Evolutionary conservation across 257 asterid species (phyloP).

Genomic region (Mitragyna speciosa): DNA sequence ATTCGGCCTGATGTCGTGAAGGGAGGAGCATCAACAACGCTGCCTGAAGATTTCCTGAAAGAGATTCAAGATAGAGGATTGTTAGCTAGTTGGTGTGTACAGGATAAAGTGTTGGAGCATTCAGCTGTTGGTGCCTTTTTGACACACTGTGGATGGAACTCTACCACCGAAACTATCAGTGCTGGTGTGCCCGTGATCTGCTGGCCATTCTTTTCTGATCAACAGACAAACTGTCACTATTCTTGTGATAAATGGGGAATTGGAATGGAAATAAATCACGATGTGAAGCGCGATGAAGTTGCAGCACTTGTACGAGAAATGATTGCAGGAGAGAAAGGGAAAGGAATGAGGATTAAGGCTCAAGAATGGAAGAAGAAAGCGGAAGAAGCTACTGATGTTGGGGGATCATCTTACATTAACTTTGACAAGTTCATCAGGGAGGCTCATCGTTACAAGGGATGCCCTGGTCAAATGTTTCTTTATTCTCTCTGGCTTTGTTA

Average conservation of each 20-base stretch:
- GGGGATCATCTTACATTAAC: constrained; percentile 39
- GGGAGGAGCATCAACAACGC: constrained; percentile 27
- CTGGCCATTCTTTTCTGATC: constrained; percentile 64
- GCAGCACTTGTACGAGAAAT: constrained; percentile 36
- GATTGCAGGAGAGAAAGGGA: constrained; percentile 46
- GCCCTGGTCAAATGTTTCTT: not conserved
- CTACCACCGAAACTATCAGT: constrained; percentile 35
- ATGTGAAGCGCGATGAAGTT: constrained; percentile 50
- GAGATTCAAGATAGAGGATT: constrained; percentile 47
- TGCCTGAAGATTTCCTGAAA: constrained; percentile 37
- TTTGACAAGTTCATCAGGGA: constrained; percentile 38
- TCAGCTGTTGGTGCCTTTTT: constrained; percentile 40
- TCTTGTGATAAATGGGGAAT: constrained; percentile 49
- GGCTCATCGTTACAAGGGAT: constrained; percentile 17
- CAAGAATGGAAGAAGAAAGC: constrained; percentile 55
- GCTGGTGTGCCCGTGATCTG: constrained; percentile 48
- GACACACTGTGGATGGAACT: constrained; percentile 65
- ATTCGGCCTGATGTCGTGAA: constrained; percentile 46
- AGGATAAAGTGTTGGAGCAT: constrained; percentile 44
- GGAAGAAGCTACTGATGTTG: constrained; percentile 37
- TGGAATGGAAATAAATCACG: constrained; percentile 41
- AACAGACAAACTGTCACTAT: constrained; percentile 51
- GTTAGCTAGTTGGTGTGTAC: constrained; percentile 44
- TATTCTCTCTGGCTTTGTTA: not conserved
- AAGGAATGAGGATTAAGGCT: constrained; percentile 41